These are phyloP conservation scores for Meripilus lineatus DNA, from an alignment of 1,284 basidiomycete genomes.

Conservation along the genomic window DNA sequence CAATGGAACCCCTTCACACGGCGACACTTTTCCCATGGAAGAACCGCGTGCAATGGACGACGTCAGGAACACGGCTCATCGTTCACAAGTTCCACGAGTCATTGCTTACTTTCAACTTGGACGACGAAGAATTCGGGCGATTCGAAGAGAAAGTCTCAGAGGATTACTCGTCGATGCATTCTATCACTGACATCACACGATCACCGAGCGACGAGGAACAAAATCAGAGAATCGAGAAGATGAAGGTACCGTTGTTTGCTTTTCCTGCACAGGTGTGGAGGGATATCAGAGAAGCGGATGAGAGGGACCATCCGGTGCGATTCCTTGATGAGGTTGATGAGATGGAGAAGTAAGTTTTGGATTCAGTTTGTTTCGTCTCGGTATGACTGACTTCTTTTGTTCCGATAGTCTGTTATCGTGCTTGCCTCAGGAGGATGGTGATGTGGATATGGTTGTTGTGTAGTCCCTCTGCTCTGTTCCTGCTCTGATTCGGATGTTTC, in stretches of 20 bases:
- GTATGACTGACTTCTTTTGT: too few relatives aligned
- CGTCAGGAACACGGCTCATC: conserved; percentile 17
- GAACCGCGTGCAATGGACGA: conserved; percentile 19
- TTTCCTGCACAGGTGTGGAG: conserved; percentile 21
- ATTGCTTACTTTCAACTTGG: conserved; percentile 14
- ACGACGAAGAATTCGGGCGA: conserved; percentile 18
- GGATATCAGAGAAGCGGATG: conserved; percentile 18
- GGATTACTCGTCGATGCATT: conserved; percentile 4
- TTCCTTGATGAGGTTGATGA: conserved; percentile 14
- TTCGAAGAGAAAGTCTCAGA: conserved; percentile 11
- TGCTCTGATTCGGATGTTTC: too few relatives aligned
- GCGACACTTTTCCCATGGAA: conserved; percentile 17
- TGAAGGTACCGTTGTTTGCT: conserved; percentile 12
- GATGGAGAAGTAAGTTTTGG: conserved; percentile 16
- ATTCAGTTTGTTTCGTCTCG: too few relatives aligned
- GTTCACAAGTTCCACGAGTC: conserved; percentile 16
- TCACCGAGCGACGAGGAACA: neutral
- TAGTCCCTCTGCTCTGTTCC: neutral
- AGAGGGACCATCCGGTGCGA: conserved; percentile 13
- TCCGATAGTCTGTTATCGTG: too few relatives aligned
- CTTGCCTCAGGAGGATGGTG: too few relatives aligned
- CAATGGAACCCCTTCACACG: conserved; percentile 13
- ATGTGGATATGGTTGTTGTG: too few relatives aligned
- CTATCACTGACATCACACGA: too few relatives aligned
- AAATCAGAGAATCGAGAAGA: conserved; percentile 7